phyloP scores from a whole-genome alignment of 306 rosid genomes.

The Cicer bijugum region DNA sequence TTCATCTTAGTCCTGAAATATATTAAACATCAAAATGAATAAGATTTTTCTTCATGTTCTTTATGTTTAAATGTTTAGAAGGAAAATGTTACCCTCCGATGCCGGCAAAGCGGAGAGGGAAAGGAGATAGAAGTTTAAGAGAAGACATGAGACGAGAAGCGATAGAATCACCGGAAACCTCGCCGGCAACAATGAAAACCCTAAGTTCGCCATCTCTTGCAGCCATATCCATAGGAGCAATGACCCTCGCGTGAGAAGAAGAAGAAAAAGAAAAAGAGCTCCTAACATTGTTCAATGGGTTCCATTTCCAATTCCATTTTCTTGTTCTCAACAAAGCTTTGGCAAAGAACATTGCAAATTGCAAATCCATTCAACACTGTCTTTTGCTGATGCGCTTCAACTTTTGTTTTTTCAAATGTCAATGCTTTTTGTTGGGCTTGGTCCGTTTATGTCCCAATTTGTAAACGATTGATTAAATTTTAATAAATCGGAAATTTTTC shows the following conservation, averaged over 20 bases:
- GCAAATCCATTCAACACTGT: not conserved
- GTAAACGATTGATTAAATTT: too few species aligned
- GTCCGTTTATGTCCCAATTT: too few species aligned
- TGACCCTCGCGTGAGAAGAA: not conserved
- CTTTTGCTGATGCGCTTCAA: not conserved
- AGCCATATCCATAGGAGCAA: slow-evolving; percentile 58
- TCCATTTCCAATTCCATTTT: slow-evolving; percentile 46
- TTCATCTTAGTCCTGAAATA: slow-evolving; percentile 75
- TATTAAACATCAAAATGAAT: slow-evolving; percentile 2
- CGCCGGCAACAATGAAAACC: slow-evolving; percentile 83
- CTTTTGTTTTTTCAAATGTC: too few species aligned
- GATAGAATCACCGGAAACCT: slow-evolving; percentile 87
- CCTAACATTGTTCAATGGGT: not conserved
- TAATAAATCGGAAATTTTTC: too few species aligned
- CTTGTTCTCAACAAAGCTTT: slow-evolving; percentile 45
- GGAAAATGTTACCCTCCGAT: slow-evolving; percentile 70
- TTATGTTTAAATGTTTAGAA: too few species aligned
- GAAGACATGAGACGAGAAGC: slow-evolving; percentile 87
- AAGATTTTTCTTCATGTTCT: not conserved
- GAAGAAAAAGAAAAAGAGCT: slow-evolving; percentile 47
- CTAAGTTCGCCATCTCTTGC: slow-evolving; percentile 77
- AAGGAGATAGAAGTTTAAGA: slow-evolving; percentile 61
- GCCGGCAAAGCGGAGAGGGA: slow-evolving; percentile 73
- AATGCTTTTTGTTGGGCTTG: too few species aligned
- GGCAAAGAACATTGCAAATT: slow-evolving; percentile 43